phyloP scores from a whole-genome alignment of 2,329 filamentous ascomycete genomes.

The Zymoseptoria crescenta region DNA sequence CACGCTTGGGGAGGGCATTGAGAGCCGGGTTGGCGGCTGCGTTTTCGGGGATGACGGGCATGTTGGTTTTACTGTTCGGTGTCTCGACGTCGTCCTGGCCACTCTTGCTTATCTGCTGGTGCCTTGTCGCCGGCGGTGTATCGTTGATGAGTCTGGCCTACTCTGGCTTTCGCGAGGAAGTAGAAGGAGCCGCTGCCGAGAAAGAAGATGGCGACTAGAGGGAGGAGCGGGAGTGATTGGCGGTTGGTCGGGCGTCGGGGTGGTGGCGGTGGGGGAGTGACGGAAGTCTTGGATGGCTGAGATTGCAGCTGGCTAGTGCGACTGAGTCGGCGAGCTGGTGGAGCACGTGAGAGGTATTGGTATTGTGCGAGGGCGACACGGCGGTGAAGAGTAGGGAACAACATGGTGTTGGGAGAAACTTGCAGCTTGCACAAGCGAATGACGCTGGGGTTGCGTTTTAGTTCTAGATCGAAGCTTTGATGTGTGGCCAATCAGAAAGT shows the following conservation, averaged over 20 bases:
- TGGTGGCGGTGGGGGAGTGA: background rate
- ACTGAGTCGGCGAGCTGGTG: background rate
- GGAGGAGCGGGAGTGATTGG: constrained; percentile 37
- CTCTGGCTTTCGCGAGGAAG: constrained; percentile 38
- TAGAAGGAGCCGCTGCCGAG: constrained; percentile 41
- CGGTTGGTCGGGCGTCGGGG: constrained; percentile 12
- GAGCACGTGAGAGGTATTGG: background rate
- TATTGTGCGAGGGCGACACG: background rate
- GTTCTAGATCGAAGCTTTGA: background rate
- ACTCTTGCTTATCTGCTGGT: constrained; percentile 22
- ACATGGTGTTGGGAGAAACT: background rate
- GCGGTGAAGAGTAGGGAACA: background rate
- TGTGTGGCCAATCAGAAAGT: background rate
- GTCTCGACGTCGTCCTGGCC: constrained; percentile 15
- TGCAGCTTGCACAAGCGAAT: background rate
- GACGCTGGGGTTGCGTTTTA: background rate
- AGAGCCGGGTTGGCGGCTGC: constrained; percentile 20
- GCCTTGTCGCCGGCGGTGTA: constrained; percentile 24
- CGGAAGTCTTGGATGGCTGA: background rate
- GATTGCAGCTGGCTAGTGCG: background rate
- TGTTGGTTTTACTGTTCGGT: constrained; percentile 15
- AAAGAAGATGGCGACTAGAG: constrained; percentile 41
- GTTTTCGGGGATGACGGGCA: constrained; percentile 33
- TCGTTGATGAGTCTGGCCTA: constrained; percentile 23
- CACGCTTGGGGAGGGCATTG: constrained; percentile 40